Conservation (phyloP, 2,329 filamentous ascomycete genomes). For the Fusarium sp. region DNA sequence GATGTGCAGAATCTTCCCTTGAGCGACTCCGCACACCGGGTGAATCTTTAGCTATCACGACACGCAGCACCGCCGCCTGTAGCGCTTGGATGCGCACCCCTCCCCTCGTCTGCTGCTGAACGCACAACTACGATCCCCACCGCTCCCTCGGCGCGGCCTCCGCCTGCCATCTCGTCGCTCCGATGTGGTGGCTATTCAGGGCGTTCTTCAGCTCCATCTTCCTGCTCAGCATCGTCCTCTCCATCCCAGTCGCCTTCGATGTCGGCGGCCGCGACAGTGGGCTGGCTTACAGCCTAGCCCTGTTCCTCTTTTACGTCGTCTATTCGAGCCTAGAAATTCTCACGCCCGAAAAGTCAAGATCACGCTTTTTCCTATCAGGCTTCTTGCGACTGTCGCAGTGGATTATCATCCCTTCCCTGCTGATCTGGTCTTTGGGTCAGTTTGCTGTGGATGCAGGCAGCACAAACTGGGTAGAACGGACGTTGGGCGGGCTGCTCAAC, state of each 20-base stretch:
- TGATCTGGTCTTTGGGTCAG: constrained; percentile 96
- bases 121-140: constrained; percentile 28
- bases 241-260: constrained; percentile 97
- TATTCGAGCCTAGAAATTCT: constrained; percentile 86
- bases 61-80: constrained; percentile 23
- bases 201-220: constrained; percentile 87
- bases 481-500: constrained; percentile 77
- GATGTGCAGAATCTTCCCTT: constrained; percentile 40
- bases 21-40: constrained; percentile 34
- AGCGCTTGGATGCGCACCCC: constrained; percentile 39
- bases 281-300: constrained; percentile 90
- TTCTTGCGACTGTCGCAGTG: constrained; percentile 85
- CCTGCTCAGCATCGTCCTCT: constrained; percentile 92
- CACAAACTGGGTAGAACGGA: constrained; percentile 86
- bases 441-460: constrained; percentile 91
- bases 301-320: constrained; percentile 92
- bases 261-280: constrained; percentile 96
- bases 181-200: constrained; percentile 88
- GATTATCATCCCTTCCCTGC: constrained; percentile 85
- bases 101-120: constrained; percentile 20
- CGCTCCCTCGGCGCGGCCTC: constrained; percentile 47
- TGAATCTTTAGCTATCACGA: constrained; percentile 26
- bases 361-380: constrained; percentile 80
- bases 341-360: constrained; percentile 83
- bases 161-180: constrained; percentile 52